Conservation (phyloP, 73 alveolate genomes). For the Halteria grandinella region DNA sequence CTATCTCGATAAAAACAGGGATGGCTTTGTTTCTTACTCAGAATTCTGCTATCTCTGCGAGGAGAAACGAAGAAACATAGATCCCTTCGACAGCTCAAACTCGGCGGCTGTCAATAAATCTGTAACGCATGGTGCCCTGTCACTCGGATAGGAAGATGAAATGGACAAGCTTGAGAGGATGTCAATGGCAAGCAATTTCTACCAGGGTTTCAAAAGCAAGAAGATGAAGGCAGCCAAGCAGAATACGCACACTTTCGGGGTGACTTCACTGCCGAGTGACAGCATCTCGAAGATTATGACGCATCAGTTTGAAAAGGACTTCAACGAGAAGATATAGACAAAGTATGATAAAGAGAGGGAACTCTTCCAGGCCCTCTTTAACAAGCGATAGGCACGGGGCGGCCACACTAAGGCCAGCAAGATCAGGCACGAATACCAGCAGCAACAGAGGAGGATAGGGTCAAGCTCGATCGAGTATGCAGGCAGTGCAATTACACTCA, state of each 20-base stretch:
- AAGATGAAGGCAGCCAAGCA: constrained; percentile 18
- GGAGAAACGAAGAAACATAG: constrained; percentile 60
- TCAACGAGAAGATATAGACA: background rate
- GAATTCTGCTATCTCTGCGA: constrained; percentile 62
- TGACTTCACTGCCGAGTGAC: constrained; percentile 35
- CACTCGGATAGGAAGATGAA: too few species aligned
- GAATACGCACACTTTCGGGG: constrained; percentile 38
- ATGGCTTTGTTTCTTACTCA: constrained; percentile 35
- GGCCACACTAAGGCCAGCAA: constrained; percentile 37
- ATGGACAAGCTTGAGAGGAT: constrained; percentile 9
- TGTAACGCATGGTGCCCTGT: too few species aligned
- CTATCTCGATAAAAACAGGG: constrained; percentile 50
- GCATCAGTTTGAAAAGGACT: constrained; percentile 40
- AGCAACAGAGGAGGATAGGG: constrained; percentile 3
- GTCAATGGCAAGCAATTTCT: constrained; percentile 30
- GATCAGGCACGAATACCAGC: constrained; percentile 10
- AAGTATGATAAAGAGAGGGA: constrained; percentile 23
- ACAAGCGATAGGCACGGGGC: background rate
- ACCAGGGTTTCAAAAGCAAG: constrained; percentile 36
- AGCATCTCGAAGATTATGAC: constrained; percentile 40
- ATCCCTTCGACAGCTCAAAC: constrained; percentile 55
- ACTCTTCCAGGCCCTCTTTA: background rate
- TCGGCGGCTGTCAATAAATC: background rate
- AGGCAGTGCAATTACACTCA: background rate
- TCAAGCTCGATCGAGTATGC: background rate